A percentile compares a stretch with the other conserved stretches of the same genome.
phyloP scores from a whole-genome alignment of 805 yeast genomes.

The Phaffomyces opuntiae region DNA sequence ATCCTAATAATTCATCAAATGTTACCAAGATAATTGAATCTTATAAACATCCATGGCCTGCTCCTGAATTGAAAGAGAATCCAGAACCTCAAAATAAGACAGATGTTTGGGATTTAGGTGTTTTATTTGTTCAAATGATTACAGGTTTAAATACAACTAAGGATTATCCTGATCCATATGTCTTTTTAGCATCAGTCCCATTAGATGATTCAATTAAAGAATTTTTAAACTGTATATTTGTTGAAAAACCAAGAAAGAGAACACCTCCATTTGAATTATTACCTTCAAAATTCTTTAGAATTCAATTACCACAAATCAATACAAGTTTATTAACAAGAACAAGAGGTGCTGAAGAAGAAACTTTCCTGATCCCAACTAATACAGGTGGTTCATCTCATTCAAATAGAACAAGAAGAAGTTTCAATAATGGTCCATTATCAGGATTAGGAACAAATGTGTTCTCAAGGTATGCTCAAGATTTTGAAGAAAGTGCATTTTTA shows the following conservation, averaged over 20 bases:
- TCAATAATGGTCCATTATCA: conserved; percentile 31
- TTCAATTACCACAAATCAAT: conserved; percentile 44
- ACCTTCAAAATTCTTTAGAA: conserved; percentile 75
- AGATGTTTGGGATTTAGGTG: conserved; percentile 93
- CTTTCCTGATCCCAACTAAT: conserved; percentile 17
- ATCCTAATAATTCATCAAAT: conserved; percentile 28
- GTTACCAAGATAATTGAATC: conserved; percentile 17
- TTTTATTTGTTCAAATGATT: conserved; percentile 59
- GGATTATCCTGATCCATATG: conserved; percentile 21
- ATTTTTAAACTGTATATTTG: conserved; percentile 61
- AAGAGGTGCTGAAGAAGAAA: conserved; percentile 8
- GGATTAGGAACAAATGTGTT: conserved; percentile 23
- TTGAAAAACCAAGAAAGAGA: conserved; percentile 57
- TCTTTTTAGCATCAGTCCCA: conserved; percentile 43
- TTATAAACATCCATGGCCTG: conserved; percentile 47
- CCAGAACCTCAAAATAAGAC: conserved; percentile 65
- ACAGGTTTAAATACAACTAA: conserved; percentile 33
- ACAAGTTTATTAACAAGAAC: conserved; percentile 18
- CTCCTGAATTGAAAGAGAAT: conserved; percentile 59
- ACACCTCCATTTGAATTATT: conserved; percentile 80
- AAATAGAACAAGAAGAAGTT: conserved; percentile 29
- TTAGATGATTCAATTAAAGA: conserved; percentile 57
- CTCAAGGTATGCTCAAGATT: conserved; percentile 85
- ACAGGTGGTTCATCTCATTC: conserved; percentile 23
- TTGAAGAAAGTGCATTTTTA: conserved; percentile 85